Evolutionary conservation across 2,329 filamentous ascomycete genomes (phyloP), one percentile per base, ranked within the genome.

Genomic region (Neopestalotiopsis sp.): DNA sequence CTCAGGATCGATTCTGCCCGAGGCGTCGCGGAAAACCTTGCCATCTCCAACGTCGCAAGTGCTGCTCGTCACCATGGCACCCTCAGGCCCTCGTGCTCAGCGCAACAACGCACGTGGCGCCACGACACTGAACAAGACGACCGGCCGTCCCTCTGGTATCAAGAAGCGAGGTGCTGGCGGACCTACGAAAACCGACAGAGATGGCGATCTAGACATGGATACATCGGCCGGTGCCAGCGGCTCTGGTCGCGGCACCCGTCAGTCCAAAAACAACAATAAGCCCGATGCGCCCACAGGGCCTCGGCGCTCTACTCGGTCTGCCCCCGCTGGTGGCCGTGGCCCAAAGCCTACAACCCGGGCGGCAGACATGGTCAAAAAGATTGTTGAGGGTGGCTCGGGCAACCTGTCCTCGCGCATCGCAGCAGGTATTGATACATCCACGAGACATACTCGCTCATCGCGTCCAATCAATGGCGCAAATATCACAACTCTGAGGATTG

Each of bases 161-260:
- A 79, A 81, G 24, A 89, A 89, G 76, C 84, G 84, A 62, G 84
- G 83, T 53, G 77, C 75, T 12, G 77, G 77, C 56, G 71, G 74
- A 24, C 67, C 76, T 4, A 73, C 75, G 3, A 83, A 81, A 70
- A 76, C 83, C 63, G 88, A 90, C 73, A 80, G 82, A 66, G 88
- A 90, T 80, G 88, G 88, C 40, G 88, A 90, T 73, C 81, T 90
- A n/a, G 83, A 88, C 40, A 90, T 90, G 88, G 86, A 85, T 71
- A 79, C 77, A 76, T 79, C 71, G 78, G 81, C 68, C 34, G 70
- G 77, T n/a, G 30, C 6, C 30, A 79, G 77, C 68, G 80, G 75
- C 65, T 69, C 73, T 57, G 71, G 76, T 59, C 70, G 79, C 70
- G 78, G 79, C 38, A 72, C 73, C 20, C 30, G 68, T 20, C 57